Percentiles rank a stretch among this genome's conserved stretches.
Evolutionary conservation across 176 grass and related monocot genomes (phyloP).

Genomic region (Secale cereale): DNA sequence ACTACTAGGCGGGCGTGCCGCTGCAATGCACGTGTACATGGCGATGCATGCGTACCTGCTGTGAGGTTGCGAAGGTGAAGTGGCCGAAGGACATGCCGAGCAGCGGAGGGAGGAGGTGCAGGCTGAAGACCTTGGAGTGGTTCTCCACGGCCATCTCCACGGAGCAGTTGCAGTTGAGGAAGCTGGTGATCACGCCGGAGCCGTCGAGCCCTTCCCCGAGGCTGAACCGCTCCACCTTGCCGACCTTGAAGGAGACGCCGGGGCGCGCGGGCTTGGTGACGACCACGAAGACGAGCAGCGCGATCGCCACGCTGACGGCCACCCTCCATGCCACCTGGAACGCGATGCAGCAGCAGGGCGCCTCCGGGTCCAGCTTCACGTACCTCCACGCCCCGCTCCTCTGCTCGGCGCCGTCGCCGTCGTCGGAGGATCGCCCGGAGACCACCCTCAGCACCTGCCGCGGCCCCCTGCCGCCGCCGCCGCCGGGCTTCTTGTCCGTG

Average conservation of each 20-base stretch:
- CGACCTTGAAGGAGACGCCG: slow-evolving; percentile 50
- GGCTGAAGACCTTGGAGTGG: slow-evolving; percentile 77
- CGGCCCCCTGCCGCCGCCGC: neutral
- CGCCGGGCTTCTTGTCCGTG: slow-evolving; percentile 41
- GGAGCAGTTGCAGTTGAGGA: slow-evolving; percentile 84
- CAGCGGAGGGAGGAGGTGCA: slow-evolving; percentile 44
- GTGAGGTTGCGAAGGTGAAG: slow-evolving; percentile 64
- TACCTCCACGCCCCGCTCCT: slow-evolving; percentile 59
- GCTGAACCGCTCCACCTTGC: slow-evolving; percentile 55
- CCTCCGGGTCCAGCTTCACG: slow-evolving; percentile 61
- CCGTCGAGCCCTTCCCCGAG: slow-evolving; percentile 81
- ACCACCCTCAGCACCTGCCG: slow-evolving; percentile 41
- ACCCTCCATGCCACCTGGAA: slow-evolving; percentile 84
- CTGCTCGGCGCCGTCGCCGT: neutral
- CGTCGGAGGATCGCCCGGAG: slow-evolving; percentile 28
- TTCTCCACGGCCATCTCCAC: slow-evolving; percentile 76
- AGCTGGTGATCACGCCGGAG: slow-evolving; percentile 76
- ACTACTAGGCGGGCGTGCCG: too few relatives aligned
- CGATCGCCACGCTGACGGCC: slow-evolving; percentile 48
- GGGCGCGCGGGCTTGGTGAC: slow-evolving; percentile 58
- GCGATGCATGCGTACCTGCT: too few relatives aligned
- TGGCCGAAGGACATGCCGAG: slow-evolving; percentile 60
- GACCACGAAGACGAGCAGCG: slow-evolving; percentile 77
- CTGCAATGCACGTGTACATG: too few relatives aligned
- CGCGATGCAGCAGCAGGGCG: slow-evolving; percentile 59